Conservation (phyloP, 2,329 filamentous ascomycete species). For the Aspergillus ibericus region DNA sequence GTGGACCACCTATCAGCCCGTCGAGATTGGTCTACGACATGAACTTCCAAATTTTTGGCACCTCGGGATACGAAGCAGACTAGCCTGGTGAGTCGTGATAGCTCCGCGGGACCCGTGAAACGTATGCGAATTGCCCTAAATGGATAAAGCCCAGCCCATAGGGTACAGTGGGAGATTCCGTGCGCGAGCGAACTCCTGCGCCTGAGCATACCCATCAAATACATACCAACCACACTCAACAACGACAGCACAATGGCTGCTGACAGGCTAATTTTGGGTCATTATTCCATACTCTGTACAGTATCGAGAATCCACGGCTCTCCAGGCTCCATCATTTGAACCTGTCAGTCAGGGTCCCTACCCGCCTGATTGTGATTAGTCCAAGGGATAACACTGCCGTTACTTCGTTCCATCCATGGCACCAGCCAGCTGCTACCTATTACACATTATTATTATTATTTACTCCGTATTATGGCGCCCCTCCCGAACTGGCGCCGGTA, state of each 20-base stretch:
- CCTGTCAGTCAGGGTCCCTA: background rate
- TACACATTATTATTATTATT: constrained; percentile 62
- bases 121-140: constrained; percentile 5
- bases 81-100: background rate
- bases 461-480: background rate
- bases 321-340: background rate
- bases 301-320: background rate
- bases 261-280: too few species aligned
- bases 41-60: background rate
- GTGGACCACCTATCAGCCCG: background rate
- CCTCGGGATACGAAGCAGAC: background rate
- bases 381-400: background rate
- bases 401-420: background rate
- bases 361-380: background rate
- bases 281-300: too few species aligned
- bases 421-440: background rate
- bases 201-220: background rate
- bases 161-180: background rate
- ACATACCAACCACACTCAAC: background rate
- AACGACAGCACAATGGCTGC: background rate
- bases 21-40: background rate
- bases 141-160: constrained; percentile 1
- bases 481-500: background rate
- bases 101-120: background rate
- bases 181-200: constrained; percentile 1